phyloP scores from a whole-genome alignment of 768 basidiomycete genomes.

The Lactarius trivialis region DNA sequence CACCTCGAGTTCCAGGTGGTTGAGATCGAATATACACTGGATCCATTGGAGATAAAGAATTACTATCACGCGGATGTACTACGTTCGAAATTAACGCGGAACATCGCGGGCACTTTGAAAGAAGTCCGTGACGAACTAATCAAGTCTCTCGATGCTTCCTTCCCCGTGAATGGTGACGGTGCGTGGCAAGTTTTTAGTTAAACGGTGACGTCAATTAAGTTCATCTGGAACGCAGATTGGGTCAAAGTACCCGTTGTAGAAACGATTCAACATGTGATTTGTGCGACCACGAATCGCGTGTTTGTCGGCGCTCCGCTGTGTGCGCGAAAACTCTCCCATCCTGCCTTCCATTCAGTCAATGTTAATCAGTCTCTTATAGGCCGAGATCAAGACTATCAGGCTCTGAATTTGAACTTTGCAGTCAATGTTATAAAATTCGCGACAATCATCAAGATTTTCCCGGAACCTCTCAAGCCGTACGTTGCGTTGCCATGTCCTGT shows the following conservation, averaged over 20 bases:
- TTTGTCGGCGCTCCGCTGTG: neutral
- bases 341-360: neutral
- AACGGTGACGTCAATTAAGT: neutral
- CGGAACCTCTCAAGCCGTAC: neutral
- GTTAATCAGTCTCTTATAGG: neutral
- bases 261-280: neutral
- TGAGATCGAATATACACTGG: neutral
- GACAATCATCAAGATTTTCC: neutral
- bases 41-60: neutral
- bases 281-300: neutral
- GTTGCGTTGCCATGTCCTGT: neutral
- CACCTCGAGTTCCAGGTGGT: neutral
- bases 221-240: neutral
- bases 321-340: neutral
- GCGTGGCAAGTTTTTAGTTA: neutral
- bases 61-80: neutral
- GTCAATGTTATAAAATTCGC: neutral
- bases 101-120: neutral
- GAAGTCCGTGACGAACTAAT: neutral
- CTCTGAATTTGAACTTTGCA: neutral
- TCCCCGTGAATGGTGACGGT: neutral
- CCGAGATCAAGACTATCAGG: neutral
- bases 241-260: neutral
- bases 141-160: neutral
- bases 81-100: neutral